Conservation (phyloP, 1,284 basidiomycete genomes). For the Tilletia walkeri region DNA sequence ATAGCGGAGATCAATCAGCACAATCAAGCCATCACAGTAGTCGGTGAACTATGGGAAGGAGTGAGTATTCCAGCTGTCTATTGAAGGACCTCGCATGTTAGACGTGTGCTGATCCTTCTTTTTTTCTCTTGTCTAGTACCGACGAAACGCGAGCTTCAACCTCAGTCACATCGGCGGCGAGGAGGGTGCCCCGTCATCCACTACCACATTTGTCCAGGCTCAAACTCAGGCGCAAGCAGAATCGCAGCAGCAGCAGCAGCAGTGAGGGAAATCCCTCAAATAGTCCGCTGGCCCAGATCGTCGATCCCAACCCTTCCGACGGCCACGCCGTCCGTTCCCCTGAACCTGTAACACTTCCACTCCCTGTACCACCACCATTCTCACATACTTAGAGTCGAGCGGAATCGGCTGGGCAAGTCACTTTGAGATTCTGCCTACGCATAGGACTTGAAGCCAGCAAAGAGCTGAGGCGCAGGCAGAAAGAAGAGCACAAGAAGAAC, state of each 20-base stretch:
- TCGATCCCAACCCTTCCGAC: too few relatives aligned
- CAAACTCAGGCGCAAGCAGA: neutral
- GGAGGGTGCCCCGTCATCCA: neutral
- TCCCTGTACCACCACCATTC: too few relatives aligned
- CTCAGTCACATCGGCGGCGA: slow-evolving; percentile 42
- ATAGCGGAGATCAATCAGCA: slow-evolving; percentile 59
- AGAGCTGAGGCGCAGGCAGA: too few relatives aligned
- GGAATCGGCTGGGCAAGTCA: too few relatives aligned
- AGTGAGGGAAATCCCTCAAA: too few relatives aligned
- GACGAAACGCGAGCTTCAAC: slow-evolving; percentile 52
- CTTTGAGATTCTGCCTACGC: too few relatives aligned
- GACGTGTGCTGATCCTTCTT: neutral
- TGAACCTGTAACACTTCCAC: too few relatives aligned
- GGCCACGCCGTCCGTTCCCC: too few relatives aligned
- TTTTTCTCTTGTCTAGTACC: slow-evolving; percentile 35
- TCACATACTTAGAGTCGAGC: too few relatives aligned
- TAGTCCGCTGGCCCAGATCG: too few relatives aligned
- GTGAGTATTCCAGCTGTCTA: slow-evolving; percentile 27
- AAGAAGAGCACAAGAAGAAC: too few relatives aligned
- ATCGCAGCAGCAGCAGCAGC: neutral
- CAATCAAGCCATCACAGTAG: slow-evolving; percentile 49
- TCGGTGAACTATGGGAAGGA: slow-evolving; percentile 49
- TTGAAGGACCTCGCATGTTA: neutral
- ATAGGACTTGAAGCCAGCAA: too few relatives aligned
- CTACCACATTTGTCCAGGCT: neutral